A percentile compares a stretch with the other conserved stretches of the same genome.
phyloP scores from a whole-genome alignment of 129 eudicot species.

The Rutidosis leptorrhynchoides region DNA sequence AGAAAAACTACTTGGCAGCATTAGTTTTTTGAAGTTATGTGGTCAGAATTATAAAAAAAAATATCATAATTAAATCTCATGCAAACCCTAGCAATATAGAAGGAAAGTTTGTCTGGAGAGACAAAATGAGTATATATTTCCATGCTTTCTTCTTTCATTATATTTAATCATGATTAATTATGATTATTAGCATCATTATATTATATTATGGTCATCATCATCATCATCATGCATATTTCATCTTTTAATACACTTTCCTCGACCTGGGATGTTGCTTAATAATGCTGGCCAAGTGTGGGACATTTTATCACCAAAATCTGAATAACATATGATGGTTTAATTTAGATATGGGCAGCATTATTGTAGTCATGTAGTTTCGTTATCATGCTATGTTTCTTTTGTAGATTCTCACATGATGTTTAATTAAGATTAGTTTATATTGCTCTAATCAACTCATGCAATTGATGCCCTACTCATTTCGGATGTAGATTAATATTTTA shows the following conservation, averaged over 20 bases:
- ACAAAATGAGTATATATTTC: conserved; percentile 37
- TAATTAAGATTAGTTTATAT: conserved; percentile 30
- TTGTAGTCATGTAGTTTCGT: conserved; percentile 33
- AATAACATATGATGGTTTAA: conserved; percentile 21
- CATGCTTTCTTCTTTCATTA: conserved; percentile 45
- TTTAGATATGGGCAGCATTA: conserved; percentile 36
- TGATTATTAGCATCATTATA: conserved; percentile 33
- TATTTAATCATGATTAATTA: conserved; percentile 36
- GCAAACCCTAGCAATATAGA: conserved; percentile 28
- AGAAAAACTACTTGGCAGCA: too few relatives aligned
- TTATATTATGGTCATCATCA: conserved; percentile 14
- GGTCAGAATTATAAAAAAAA: too few relatives aligned
- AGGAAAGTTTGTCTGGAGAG: conserved; percentile 29
- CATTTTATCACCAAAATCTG: conserved; percentile 37
- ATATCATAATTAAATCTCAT: too few relatives aligned
- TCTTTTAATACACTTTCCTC: conserved; percentile 24
- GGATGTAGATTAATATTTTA: conserved; percentile 28
- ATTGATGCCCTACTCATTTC: conserved; percentile 39
- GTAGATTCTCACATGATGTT: conserved; percentile 30
- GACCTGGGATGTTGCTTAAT: conserved; percentile 31
- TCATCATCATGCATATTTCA: conserved; percentile 30
- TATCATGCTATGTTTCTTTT: conserved; percentile 31
- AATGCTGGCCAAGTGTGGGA: conserved; percentile 40
- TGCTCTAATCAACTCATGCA: conserved; percentile 31
- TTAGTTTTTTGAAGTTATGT: neutral